Evolutionary conservation across 2,329 filamentous ascomycete genomes (phyloP).

Genomic region (Beauveria bassiana): DNA sequence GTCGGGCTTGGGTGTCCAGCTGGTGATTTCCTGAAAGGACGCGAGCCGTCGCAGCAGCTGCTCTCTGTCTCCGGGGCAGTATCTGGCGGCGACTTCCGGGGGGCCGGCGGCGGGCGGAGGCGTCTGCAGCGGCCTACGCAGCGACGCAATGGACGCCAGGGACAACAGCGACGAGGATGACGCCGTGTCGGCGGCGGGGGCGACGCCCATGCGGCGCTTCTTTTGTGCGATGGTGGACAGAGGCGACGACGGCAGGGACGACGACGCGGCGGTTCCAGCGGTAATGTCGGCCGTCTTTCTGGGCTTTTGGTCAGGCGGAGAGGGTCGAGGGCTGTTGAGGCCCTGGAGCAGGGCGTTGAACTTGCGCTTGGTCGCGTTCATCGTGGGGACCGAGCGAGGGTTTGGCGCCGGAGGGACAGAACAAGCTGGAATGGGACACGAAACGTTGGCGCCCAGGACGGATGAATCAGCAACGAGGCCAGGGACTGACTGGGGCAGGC

Average conservation of each 20-base stretch:
- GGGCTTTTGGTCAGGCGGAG: conserved; percentile 17
- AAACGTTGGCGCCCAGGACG: neutral
- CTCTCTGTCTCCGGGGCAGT: conserved; percentile 77
- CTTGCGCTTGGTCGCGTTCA: conserved; percentile 77
- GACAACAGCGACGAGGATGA: conserved; percentile 16
- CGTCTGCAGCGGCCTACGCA: conserved; percentile 10
- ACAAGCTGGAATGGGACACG: neutral
- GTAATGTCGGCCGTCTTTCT: conserved; percentile 10
- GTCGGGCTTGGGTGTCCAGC: conserved; percentile 90
- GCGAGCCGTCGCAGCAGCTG: conserved; percentile 74
- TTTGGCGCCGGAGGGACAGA: neutral
- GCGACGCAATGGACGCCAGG: conserved; percentile 17
- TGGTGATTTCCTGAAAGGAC: conserved; percentile 83
- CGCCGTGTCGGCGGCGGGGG: conserved; percentile 20
- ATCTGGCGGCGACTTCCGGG: conserved; percentile 48
- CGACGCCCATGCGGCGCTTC: conserved; percentile 42
- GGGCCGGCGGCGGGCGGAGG: conserved; percentile 10
- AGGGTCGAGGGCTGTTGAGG: conserved; percentile 39
- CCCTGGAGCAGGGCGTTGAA: conserved; percentile 69
- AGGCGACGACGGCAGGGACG: neutral
- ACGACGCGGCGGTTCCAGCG: neutral
- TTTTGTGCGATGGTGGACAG: conserved; percentile 27
- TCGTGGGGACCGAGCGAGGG: conserved; percentile 24
- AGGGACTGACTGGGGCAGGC: neutral
- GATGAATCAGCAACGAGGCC: conserved; percentile 2